Evolutionary conservation across 306 rosid species (phyloP), one percentile per base, ranked within the genome.

Genomic region (barrel medic (Medicago truncatula)): DNA sequence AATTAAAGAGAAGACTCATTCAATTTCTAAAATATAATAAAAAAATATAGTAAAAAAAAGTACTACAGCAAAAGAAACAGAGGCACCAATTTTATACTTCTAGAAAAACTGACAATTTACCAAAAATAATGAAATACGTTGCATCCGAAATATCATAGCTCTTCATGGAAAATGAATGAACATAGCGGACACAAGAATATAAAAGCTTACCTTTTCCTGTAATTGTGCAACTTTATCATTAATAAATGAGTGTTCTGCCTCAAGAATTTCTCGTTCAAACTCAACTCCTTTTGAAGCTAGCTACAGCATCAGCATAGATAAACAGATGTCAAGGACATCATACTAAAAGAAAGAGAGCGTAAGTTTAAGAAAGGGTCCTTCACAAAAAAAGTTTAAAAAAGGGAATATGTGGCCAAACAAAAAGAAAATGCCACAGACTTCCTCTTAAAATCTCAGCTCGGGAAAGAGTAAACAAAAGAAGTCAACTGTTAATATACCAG

Each of bases 261-360:
- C 99, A 47, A 92, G 89, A 62, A 89, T 86, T 87, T 92, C 96
- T 75, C 84, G 78, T 73, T 92, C 97, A 82, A 95, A 84, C 80
- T 80, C 96, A 70, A 79, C 83, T 59, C 99, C 98, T 86, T 84
- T 92, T 44, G 89, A 73, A 66, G 91, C 87, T 44, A 84, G 66
- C 97, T 92, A 78, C 87, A 86, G 79, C 38, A 79, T 72, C 66
- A 78, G 71, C 65, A 73, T 44, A 74, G 65, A 54, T 46, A 53
- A n/a, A 84, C 49, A 75, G 40, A 75, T 50, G 79, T 67, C 59
- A 82, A 73, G 60, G 80, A 76, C 65, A 71, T 20, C 73, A 73
- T 25, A 58, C 58, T 63, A 8, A 15, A 66, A 58, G 17, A 36
- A 39, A 53, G 77, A 62, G 21, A 21, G 11, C 16, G 61, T 57